phyloP scores from a whole-genome alignment of 108 stramenopile genomes.

The Ochromonas danica region DNA sequence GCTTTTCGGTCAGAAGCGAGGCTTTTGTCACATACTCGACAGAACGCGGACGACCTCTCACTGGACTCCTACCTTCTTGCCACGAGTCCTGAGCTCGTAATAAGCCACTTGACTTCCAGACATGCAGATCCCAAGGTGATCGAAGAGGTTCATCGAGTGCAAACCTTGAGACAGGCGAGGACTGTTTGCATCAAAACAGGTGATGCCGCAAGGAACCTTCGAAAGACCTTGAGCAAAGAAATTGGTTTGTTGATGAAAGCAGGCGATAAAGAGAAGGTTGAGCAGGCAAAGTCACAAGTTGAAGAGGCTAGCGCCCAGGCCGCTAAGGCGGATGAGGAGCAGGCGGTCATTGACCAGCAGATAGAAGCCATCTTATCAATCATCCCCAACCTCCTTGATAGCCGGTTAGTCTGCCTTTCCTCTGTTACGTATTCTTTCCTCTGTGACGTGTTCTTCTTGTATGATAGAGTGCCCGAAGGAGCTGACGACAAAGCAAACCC shows the following conservation, averaged over 20 bases:
- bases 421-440: too few species aligned
- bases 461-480: conserved; percentile 38
- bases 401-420: too few species aligned
- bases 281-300: conserved; percentile 44
- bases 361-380: too few species aligned
- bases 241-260: conserved; percentile 55
- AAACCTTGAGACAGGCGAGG: conserved; percentile 47
- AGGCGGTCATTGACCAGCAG: conserved; percentile 61
- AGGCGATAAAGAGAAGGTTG: conserved; percentile 41
- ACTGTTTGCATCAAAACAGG: conserved; percentile 43
- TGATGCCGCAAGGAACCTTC: conserved; percentile 41
- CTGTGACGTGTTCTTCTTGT: too few species aligned
- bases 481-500: conserved; percentile 73
- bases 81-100: conserved; percentile 41
- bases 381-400: too few species aligned
- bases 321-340: conserved; percentile 42
- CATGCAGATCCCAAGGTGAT: conserved; percentile 39
- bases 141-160: conserved; percentile 26
- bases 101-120: conserved; percentile 41
- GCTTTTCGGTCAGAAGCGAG: too few species aligned
- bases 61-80: conserved; percentile 46
- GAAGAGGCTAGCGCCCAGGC: conserved; percentile 43
- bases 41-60: too few species aligned
- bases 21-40: too few species aligned
- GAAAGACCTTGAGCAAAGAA: conserved; percentile 48